Evolutionary conservation across 169 alveolate species (phyloP).

Genomic region (Babesia sp.): DNA sequence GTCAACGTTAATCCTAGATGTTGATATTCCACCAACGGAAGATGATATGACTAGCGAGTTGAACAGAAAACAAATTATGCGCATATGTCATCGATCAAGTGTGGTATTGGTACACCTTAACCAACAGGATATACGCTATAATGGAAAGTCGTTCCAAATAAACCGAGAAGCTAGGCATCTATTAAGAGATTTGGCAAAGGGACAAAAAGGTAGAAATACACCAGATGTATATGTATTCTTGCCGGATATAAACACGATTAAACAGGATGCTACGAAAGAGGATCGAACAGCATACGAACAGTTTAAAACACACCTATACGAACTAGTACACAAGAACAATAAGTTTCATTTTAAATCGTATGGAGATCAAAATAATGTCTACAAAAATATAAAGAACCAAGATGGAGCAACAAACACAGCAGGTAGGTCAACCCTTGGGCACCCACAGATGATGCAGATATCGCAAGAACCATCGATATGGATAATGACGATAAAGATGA

Average conservation of each 20-base stretch:
- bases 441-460: background rate
- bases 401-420: background rate
- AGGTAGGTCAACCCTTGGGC: background rate
- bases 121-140: slow-evolving; percentile 15
- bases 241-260: background rate
- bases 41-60: background rate
- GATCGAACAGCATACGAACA: slow-evolving; percentile 14
- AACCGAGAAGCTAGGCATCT: slow-evolving; percentile 9
- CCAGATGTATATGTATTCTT: slow-evolving; percentile 3
- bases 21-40: slow-evolving; percentile 28
- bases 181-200: slow-evolving; percentile 12
- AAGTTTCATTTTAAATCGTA: background rate
- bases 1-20: slow-evolving; percentile 39
- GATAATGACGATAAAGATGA: background rate
- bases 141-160: slow-evolving; percentile 10
- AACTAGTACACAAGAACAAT: background rate
- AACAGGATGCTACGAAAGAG: background rate
- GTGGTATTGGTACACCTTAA: slow-evolving; percentile 32
- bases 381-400: background rate
- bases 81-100: slow-evolving; percentile 32
- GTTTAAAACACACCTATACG: slow-evolving; percentile 13
- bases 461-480: slow-evolving; percentile 20
- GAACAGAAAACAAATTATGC: slow-evolving; percentile 4
- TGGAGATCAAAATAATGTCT: slow-evolving; percentile 2
- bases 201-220: background rate